Conservation (phyloP, 2,329 filamentous ascomycete species). For the Tricladium varicosporioides region DNA sequence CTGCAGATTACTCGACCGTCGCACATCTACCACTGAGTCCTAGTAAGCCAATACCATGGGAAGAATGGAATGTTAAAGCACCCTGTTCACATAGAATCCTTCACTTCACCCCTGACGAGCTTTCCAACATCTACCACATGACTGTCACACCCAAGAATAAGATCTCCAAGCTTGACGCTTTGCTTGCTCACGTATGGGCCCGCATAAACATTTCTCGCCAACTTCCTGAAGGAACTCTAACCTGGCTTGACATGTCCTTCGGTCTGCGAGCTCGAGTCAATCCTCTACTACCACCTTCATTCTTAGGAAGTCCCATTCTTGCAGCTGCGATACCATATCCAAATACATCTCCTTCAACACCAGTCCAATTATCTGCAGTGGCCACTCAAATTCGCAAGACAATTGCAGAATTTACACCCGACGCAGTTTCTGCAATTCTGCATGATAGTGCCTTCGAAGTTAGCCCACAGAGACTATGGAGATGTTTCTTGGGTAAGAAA, state of each 20-base stretch:
- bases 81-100: constrained; percentile 36
- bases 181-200: constrained; percentile 47
- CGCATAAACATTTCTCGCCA: constrained; percentile 42
- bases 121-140: constrained; percentile 35
- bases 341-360: not conserved
- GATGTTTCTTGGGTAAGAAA: constrained; percentile 41
- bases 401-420: constrained; percentile 38
- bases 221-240: constrained; percentile 23
- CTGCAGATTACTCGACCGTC: constrained; percentile 29
- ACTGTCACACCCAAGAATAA: constrained; percentile 16
- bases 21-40: constrained; percentile 21
- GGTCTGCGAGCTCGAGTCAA: constrained; percentile 40
- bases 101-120: constrained; percentile 38
- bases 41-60: constrained; percentile 39
- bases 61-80: constrained; percentile 39
- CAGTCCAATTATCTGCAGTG: constrained; percentile 13
- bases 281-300: constrained; percentile 40
- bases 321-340: constrained; percentile 35
- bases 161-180: constrained; percentile 44
- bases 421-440: constrained; percentile 39
- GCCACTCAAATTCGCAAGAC: constrained; percentile 37
- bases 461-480: constrained; percentile 48
- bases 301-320: constrained; percentile 45
- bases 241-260: constrained; percentile 41
- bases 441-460: constrained; percentile 44